Percentiles rank a stretch among this genome's conserved stretches.
Evolutionary conservation across 768 basidiomycete genomes (phyloP).

Genomic region (Rhizopogon vinicolor): DNA sequence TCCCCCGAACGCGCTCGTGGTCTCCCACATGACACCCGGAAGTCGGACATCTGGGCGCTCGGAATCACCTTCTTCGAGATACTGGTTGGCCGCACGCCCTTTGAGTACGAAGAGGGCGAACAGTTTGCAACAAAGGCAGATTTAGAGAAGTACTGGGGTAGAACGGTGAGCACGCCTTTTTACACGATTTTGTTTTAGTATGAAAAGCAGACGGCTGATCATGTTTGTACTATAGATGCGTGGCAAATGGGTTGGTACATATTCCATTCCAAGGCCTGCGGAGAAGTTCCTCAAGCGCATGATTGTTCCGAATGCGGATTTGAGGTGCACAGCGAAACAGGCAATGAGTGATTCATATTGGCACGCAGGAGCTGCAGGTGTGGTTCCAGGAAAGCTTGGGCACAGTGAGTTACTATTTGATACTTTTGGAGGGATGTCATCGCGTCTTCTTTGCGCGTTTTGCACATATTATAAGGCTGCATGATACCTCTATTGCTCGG

Average conservation of each 20-base stretch:
- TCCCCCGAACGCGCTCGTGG: conserved; percentile 90
- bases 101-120: conserved; percentile 78
- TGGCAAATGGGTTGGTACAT: conserved; percentile 79
- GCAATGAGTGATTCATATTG: conserved; percentile 69
- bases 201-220: neutral
- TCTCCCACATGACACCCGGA: conserved; percentile 87
- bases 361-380: conserved; percentile 30
- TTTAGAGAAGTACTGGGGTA: conserved; percentile 80
- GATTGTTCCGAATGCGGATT: conserved; percentile 78
- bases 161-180: conserved; percentile 51
- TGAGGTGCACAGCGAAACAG: conserved; percentile 66
- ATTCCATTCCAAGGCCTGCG: conserved; percentile 55
- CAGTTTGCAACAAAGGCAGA: conserved; percentile 76
- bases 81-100: conserved; percentile 87
- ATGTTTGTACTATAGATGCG: conserved; percentile 40
- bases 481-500: neutral
- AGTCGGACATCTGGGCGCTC: conserved; percentile 85
- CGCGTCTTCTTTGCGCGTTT: no score
- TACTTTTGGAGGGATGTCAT: neutral
- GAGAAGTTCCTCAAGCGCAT: conserved; percentile 73
- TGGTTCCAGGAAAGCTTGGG: conserved; percentile 9
- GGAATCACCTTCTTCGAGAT: conserved; percentile 94
- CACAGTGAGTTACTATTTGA: conserved; percentile 40
- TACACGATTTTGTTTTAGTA: neutral
- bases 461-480: no score